Evolutionary conservation across 192 early-diverging fungal genomes (phyloP), one percentile per base, ranked within the genome.

Genomic region (Linnemannia elongata): DNA sequence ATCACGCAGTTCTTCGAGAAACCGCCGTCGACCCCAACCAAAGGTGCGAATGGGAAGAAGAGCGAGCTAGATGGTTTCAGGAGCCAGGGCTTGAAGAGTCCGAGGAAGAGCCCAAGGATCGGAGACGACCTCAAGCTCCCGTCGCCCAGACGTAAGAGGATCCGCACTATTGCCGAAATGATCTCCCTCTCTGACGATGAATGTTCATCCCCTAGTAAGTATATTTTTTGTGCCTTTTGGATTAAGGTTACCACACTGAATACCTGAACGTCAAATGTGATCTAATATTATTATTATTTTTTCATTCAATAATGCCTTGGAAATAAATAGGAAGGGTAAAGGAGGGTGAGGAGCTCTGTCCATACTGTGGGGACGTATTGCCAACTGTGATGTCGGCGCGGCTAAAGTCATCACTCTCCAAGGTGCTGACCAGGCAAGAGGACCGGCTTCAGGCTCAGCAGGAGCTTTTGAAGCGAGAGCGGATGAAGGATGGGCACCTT

Each of bases 131-230:
- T 82, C 42, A 70, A 76, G 12, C 35, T 82, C 45, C 81, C 81
- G 2, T 82, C 81, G 2, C 81, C 81, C 22, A 77, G 54, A 20
- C 71, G 72, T 10, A 82, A 77, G 69, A 39, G 49, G 49, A 36
- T 47, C 33, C 57, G 80, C 1, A n/a, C 6, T 4, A 55, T 39
- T n/a, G 39, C 75, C 47, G 74, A 76, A 1, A 7, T 71, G 13
- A 57, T 76, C 49, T 77, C 76, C 17, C 57, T 82, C 4, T 73
- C 81, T 1, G 81, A 82, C 38, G 81, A 82, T 66, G 81, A 82
- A 33, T 24, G 52, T 6, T 52, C 68, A 20, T 27, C 45, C 4
- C 12, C 30, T 6, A 57, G 75, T 76, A 66, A 22, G 22, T 55
- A 4, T 33, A 22, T 15, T 52, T 18, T 18, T 22, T 52, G 15